Percentiles rank a stretch among this genome's conserved stretches.
Evolutionary conservation across 2,329 filamentous ascomycete genomes (phyloP).

Genomic region (Neodidymelliopsis sp.): DNA sequence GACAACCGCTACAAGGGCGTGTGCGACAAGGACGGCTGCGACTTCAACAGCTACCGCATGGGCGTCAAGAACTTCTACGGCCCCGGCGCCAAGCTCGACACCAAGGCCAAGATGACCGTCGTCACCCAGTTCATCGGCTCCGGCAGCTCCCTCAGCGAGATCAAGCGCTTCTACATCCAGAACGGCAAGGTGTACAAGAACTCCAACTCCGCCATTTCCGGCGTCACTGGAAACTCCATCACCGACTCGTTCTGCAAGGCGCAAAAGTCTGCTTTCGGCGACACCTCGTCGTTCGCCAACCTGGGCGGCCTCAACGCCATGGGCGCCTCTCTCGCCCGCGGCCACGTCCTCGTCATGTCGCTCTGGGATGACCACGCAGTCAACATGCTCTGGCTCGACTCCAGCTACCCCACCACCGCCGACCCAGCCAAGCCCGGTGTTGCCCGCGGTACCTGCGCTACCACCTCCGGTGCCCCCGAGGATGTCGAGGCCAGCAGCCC

Average conservation of each 20-base stretch:
- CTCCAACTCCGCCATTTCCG: conserved; percentile 52
- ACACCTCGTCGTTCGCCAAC: conserved; percentile 60
- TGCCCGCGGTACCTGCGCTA: conserved; percentile 48
- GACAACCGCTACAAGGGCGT: conserved; percentile 65
- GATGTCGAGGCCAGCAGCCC: conserved; percentile 48
- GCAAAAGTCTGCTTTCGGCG: conserved; percentile 64
- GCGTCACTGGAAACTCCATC: conserved; percentile 62
- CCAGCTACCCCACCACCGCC: conserved; percentile 63
- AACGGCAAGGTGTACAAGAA: conserved; percentile 59
- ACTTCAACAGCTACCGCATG: conserved; percentile 68
- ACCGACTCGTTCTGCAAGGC: conserved; percentile 64
- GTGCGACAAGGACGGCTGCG: conserved; percentile 74
- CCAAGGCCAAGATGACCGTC: conserved; percentile 56
- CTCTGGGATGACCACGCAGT: conserved; percentile 71
- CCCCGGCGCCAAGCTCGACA: conserved; percentile 57
- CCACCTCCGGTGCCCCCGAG: conserved; percentile 46
- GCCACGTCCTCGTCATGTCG: conserved; percentile 71
- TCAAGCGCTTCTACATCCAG: conserved; percentile 60
- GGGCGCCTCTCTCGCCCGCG: conserved; percentile 61
- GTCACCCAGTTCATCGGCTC: conserved; percentile 60
- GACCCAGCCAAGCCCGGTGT: conserved; percentile 43
- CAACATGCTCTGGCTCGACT: conserved; percentile 80
- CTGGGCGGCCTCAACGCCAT: conserved; percentile 66
- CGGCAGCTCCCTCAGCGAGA: conserved; percentile 53
- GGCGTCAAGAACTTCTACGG: conserved; percentile 71